Percentiles rank a stretch among this genome's conserved stretches.
Evolutionary conservation across 192 early-diverging fungal species (phyloP).

Genomic region (Coemansia sp.): DNA sequence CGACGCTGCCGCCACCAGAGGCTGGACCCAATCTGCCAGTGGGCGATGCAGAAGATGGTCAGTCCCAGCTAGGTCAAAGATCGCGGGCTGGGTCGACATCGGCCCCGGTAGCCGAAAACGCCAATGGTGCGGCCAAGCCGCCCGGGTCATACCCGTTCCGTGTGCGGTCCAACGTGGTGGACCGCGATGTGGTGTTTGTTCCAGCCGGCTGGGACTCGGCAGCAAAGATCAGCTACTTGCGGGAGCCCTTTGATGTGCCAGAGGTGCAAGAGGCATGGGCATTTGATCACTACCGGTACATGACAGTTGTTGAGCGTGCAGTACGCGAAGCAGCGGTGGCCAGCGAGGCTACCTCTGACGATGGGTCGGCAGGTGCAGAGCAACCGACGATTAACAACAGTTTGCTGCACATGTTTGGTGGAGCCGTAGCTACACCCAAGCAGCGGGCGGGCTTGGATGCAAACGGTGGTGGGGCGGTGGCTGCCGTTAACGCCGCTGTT

Average conservation of each 20-base stretch:
- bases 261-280: slow-evolving; percentile 59
- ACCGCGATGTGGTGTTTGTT: slow-evolving; percentile 81
- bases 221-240: slow-evolving; percentile 74
- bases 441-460: slow-evolving; percentile 57
- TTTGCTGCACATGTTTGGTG: slow-evolving; percentile 29
- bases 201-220: slow-evolving; percentile 93
- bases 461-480: slow-evolving; percentile 39
- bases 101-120: neutral
- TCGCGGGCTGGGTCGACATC: slow-evolving; percentile 1
- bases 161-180: slow-evolving; percentile 72
- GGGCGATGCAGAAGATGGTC: slow-evolving; percentile 1
- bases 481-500: slow-evolving; percentile 45
- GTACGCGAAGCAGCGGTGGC: neutral
- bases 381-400: slow-evolving; percentile 3
- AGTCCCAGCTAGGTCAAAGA: too few species aligned
- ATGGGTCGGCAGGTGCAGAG: neutral
- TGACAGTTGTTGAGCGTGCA: slow-evolving; percentile 20
- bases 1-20: slow-evolving; percentile 6
- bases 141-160: slow-evolving; percentile 53
- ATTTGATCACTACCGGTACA: slow-evolving; percentile 48
- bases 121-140: neutral
- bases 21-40: neutral
- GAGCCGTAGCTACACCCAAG: slow-evolving; percentile 49
- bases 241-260: slow-evolving; percentile 68
- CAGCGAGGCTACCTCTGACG: neutral